phyloP scores from a whole-genome alignment of 164 flowering plant genomes.

The Dillenia suffruticosa region DNA sequence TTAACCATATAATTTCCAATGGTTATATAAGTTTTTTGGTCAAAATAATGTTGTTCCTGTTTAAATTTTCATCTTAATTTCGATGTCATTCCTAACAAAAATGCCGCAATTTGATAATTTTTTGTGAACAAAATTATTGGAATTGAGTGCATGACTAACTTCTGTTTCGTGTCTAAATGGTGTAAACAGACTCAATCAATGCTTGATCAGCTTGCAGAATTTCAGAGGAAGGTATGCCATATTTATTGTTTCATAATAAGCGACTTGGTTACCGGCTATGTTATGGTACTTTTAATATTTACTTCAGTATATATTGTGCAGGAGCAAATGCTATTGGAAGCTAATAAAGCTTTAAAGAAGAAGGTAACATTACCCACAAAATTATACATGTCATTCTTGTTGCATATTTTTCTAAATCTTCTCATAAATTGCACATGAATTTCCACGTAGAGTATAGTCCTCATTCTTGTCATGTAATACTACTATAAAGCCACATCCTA shows the following conservation, averaged over 20 bases:
- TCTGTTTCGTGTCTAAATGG: neutral
- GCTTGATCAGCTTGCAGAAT: conserved; percentile 36
- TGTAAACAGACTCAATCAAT: conserved; percentile 27
- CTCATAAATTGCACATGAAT: neutral
- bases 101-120: neutral
- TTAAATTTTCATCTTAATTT: too few species aligned
- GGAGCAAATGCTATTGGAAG: conserved; percentile 35
- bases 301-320: conserved; percentile 2
- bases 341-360: conserved; percentile 26
- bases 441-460: neutral
- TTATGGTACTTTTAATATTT: too few species aligned
- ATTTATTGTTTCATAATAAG: neutral
- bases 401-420: neutral
- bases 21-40: neutral
- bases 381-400: too few species aligned
- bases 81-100: too few species aligned
- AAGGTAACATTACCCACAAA: conserved; percentile 24
- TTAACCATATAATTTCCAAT: neutral
- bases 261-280: neutral
- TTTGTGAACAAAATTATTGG: neutral
- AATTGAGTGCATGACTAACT: neutral
- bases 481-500: too few species aligned
- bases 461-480: too few species aligned
- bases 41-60: too few species aligned
- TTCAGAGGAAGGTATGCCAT: conserved; percentile 25